Base-by-base conservation (phyloP, 2,329 filamentous ascomycete species). In the Zalaria sp. region DNA sequence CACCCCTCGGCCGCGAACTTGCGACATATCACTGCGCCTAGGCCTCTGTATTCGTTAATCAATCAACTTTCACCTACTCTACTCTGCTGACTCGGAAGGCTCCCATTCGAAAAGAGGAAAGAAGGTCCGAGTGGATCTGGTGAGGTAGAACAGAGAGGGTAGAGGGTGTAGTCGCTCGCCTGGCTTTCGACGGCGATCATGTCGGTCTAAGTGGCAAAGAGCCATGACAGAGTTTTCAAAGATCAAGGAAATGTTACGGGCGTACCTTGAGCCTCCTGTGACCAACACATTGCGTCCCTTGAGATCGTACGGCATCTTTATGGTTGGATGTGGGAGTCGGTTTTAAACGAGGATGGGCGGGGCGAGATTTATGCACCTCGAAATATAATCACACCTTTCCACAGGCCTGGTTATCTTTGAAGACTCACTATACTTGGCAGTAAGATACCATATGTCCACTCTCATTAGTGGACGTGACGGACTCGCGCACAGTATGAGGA, bases 1-100 rank as follows among this genome's bases (percentile, higher is more conserved):
- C 73, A 75, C 37, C 81, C 81, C 51, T 79, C 68, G 25, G 69
- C 62, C 5, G 82, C 82, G 51, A 88, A 84, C 28, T 77, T 74
- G 42, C 73, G 71, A 34, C 71, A 73, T 3, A 83, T 69, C 3
- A 79, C 67, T 35, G 81, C 83, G 31, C 84, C 84, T 28, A 89
- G 71, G 3, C 83, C 84, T 49, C 83, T 76, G 18, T 18, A 18
- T 18, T 18, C 18, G 18, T 18, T 18, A 18, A 18, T 18, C 18
- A 18, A 18, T 18, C 18, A 18, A 18, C 18, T 18, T 18, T 18
- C 18, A 18, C 18, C 18, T 18, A 18, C 18, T 18, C 18, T 18
- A 18, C 18, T 18, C 18, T 43, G 68, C 66, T 10, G 26, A 5
- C 4, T 7, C 34, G 42, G 45, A 11, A 46, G 44, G 25, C 25